Percentiles rank a stretch among this genome's conserved stretches.
Conservation (phyloP, 2,329 filamentous ascomycete species). For the Sporothrix brasiliensis region DNA sequence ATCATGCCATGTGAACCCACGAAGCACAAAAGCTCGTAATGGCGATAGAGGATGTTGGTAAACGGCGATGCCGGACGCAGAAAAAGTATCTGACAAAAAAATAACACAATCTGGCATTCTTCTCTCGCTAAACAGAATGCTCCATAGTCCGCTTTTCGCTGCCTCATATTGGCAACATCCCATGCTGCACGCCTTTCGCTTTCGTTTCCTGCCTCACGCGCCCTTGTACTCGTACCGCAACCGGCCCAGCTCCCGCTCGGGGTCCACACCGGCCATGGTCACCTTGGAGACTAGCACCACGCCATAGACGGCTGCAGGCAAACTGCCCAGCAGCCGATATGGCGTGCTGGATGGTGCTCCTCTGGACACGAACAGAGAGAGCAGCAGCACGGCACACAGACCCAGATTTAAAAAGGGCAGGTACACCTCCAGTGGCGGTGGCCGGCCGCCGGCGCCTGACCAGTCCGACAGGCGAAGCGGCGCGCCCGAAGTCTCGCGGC, state of each 20-base stretch:
- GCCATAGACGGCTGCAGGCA: conserved; percentile 62
- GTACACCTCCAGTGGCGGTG: conserved; percentile 56
- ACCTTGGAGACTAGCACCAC: conserved; percentile 65
- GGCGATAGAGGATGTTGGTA: not conserved
- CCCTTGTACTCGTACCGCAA: conserved; percentile 70
- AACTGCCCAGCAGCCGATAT: conserved; percentile 46
- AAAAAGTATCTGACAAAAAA: too few relatives aligned
- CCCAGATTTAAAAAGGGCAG: conserved; percentile 64
- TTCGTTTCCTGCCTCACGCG: conserved; percentile 48
- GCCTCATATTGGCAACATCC: not conserved
- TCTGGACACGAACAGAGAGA: conserved; percentile 46
- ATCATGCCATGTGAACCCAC: not conserved
- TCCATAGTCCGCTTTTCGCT: not conserved
- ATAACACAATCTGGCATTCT: not conserved
- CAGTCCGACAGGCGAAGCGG: not conserved
- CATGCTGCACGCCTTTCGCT: not conserved
- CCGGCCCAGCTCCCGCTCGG: conserved; percentile 63
- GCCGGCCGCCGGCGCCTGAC: not conserved
- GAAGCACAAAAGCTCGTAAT: conserved; percentile 25
- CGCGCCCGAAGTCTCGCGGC: conserved; percentile 16
- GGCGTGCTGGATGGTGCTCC: conserved; percentile 41
- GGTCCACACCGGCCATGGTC: conserved; percentile 69
- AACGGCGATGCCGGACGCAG: conserved; percentile 3
- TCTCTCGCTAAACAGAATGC: not conserved
- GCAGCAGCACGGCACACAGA: conserved; percentile 56